Evolutionary conservation across 768 basidiomycete species (phyloP).

Genomic region (Termitomyces sp.): DNA sequence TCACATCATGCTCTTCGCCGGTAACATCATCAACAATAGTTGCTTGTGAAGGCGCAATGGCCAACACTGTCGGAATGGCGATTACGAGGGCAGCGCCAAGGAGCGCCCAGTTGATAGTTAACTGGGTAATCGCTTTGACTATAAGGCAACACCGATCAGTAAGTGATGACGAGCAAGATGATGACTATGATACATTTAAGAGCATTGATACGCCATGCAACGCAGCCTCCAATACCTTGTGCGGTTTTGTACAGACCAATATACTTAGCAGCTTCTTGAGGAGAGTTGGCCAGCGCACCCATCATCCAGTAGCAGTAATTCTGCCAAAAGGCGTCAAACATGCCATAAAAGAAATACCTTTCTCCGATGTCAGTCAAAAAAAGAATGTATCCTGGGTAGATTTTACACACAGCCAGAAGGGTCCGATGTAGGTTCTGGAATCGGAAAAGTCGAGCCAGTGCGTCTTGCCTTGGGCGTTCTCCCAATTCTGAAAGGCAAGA

Average conservation of each 20-base stretch:
- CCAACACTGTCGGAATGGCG: constrained; percentile 22
- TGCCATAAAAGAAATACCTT: constrained; percentile 28
- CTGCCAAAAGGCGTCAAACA: constrained; percentile 28
- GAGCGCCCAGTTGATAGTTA: constrained; percentile 25
- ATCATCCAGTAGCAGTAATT: constrained; percentile 28
- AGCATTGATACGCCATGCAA: constrained; percentile 27
- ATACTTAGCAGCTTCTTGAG: constrained; percentile 24
- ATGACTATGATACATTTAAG: constrained; percentile 17
- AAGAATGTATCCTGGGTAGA: not conserved
- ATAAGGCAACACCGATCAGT: not conserved
- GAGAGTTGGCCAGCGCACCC: constrained; percentile 23
- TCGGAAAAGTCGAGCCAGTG: constrained; percentile 25
- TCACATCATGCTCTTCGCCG: not conserved
- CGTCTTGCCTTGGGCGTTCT: constrained; percentile 17
- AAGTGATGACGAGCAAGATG: not conserved
- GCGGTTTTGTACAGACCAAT: constrained; percentile 27
- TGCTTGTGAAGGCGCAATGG: constrained; percentile 26
- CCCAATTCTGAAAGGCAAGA: constrained; percentile 26
- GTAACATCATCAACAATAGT: constrained; percentile 2
- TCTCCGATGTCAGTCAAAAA: not conserved
- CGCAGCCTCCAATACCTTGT: constrained; percentile 25
- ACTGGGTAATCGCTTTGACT: constrained; percentile 21
- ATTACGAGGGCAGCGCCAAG: constrained; percentile 21
- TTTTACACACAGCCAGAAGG: constrained; percentile 24
- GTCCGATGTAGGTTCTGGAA: constrained; percentile 19